Conservation (phyloP, 805 yeast species). For the Yarrowia sp. region DNA sequence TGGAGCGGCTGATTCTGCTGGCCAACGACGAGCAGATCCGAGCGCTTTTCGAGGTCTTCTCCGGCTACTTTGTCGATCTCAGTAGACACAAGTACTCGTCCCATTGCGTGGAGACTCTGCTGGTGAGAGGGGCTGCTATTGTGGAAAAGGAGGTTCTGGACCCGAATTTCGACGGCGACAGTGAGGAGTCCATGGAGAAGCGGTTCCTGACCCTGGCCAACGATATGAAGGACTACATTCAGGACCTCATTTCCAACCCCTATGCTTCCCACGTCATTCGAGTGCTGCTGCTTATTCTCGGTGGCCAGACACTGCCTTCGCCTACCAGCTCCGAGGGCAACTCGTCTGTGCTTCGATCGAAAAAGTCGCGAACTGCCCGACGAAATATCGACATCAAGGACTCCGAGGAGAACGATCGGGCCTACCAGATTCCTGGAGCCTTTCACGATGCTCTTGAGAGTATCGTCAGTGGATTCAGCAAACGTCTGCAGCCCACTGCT, state of each 20-base stretch:
- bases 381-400: conserved; percentile 90
- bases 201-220: conserved; percentile 68
- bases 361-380: conserved; percentile 82
- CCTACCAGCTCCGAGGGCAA: conserved; percentile 57
- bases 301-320: conserved; percentile 82
- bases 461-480: conserved; percentile 48
- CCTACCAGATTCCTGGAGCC: conserved; percentile 72
- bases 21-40: conserved; percentile 72
- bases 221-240: conserved; percentile 68
- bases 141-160: conserved; percentile 74
- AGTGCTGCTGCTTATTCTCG: conserved; percentile 68
- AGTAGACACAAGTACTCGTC: conserved; percentile 91
- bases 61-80: conserved; percentile 76
- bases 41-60: conserved; percentile 67
- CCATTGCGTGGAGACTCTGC: conserved; percentile 87
- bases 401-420: conserved; percentile 68
- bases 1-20: conserved; percentile 81
- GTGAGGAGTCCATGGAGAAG: conserved; percentile 65
- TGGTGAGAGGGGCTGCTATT: conserved; percentile 75
- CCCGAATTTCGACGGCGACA: conserved; percentile 46
- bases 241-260: conserved; percentile 69
- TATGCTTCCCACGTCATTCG: conserved; percentile 91
- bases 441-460: conserved; percentile 64
- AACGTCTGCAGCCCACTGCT: conserved; percentile 52
- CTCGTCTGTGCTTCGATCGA: conserved; percentile 74